Percentiles rank a stretch among this genome's conserved stretches.
These are phyloP conservation scores for Fusarium proliferatum DNA, from an alignment of 2,329 filamentous ascomycete genomes.

Conservation along the genomic window DNA sequence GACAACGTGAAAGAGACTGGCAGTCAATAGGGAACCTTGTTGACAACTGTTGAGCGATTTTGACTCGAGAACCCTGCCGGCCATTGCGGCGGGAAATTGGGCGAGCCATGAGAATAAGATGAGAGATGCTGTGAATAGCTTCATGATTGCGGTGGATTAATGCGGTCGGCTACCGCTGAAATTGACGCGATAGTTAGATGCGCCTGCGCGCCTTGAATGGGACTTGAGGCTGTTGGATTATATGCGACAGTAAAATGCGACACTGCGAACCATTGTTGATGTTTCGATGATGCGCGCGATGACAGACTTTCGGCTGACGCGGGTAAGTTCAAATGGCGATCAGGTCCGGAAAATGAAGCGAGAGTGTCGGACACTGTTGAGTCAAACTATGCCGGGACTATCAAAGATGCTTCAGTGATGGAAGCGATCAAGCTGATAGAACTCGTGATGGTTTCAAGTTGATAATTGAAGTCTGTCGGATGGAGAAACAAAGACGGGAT, in stretches of 20 bases:
- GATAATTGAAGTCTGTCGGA: not conserved
- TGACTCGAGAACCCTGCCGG: conserved; percentile 77
- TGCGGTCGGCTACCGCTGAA: not conserved
- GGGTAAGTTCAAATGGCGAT: not conserved
- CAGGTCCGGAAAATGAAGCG: conserved; percentile 8
- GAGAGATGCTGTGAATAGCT: conserved; percentile 9
- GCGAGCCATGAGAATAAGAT: conserved; percentile 24
- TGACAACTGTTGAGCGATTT: conserved; percentile 88
- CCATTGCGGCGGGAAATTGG: conserved; percentile 50
- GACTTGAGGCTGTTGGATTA: not conserved
- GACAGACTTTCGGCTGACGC: conserved; percentile 1
- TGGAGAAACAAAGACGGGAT: not conserved
- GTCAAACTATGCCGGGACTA: not conserved
- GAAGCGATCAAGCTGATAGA: not conserved
- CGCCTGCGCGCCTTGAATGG: too few relatives aligned
- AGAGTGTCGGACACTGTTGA: not conserved
- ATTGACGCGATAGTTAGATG: too few relatives aligned
- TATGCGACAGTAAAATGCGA: not conserved
- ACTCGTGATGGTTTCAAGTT: not conserved
- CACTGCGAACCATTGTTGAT: conserved; percentile 8
- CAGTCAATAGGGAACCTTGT: conserved; percentile 83
- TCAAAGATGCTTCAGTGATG: not conserved
- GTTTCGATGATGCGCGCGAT: not conserved
- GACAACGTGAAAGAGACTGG: conserved; percentile 86
- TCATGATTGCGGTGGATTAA: conserved; percentile 18